Evolutionary conservation across 2,329 filamentous ascomycete species (phyloP).

Genomic region (Xenoacremonium recifei): DNA sequence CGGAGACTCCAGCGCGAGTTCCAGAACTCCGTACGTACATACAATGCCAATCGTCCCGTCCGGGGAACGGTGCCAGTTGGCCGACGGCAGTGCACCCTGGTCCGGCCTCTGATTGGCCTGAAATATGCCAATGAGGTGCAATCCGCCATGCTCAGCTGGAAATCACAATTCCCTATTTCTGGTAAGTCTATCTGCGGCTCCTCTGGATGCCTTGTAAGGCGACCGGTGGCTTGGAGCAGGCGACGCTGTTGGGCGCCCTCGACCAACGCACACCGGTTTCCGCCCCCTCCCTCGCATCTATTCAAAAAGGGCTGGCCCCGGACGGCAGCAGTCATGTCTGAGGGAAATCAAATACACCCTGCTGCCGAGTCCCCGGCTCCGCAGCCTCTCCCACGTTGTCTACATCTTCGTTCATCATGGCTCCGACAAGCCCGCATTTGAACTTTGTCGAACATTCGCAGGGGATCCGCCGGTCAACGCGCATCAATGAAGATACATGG

Average conservation of each 20-base stretch:
- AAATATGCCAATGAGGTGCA: slow-evolving; percentile 5
- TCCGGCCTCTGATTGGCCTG: slow-evolving; percentile 3
- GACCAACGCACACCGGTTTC: not conserved
- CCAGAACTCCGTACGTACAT: too few relatives aligned
- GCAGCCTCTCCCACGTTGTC: not conserved
- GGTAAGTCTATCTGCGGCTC: not conserved
- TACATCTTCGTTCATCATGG: slow-evolving; percentile 1
- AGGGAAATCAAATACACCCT: not conserved
- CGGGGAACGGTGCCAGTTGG: slow-evolving; percentile 1
- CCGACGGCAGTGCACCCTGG: slow-evolving; percentile 2
- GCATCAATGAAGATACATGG: slow-evolving; percentile 22
- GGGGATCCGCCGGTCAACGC: slow-evolving; percentile 17
- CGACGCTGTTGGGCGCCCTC: slow-evolving; percentile 1
- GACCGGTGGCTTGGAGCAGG: slow-evolving; percentile 6
- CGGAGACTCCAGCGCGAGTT: too few relatives aligned
- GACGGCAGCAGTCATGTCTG: not conserved
- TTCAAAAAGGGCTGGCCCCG: not conserved
- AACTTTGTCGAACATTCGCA: slow-evolving; percentile 7
- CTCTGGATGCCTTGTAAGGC: not conserved
- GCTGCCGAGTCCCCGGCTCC: too few relatives aligned
- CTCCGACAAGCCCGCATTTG: slow-evolving; percentile 3
- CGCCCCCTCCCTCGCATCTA: not conserved
- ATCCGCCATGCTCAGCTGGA: not conserved
- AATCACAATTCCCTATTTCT: slow-evolving; percentile 11
- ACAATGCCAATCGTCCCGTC: slow-evolving; percentile 1